These are phyloP conservation scores for Scheffersomyces coipomensis DNA, from an alignment of 805 yeast genomes.

Conservation along the genomic window DNA sequence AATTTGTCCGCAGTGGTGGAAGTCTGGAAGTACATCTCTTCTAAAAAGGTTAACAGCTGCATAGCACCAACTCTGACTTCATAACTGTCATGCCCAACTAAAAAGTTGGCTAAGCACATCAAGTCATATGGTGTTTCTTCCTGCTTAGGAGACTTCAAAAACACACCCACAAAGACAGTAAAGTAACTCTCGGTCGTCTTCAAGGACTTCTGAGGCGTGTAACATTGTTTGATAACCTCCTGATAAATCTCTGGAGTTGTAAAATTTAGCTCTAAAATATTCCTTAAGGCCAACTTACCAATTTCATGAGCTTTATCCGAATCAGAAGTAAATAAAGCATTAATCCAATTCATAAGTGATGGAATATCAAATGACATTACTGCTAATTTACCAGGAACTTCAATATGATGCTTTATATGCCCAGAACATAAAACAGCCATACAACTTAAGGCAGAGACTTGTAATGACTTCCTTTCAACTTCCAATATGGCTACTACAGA, in stretches of 20 bases:
- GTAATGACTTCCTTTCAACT: constrained; percentile 69
- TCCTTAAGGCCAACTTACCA: constrained; percentile 71
- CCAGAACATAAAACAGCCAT: constrained; percentile 84
- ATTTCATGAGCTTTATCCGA: constrained; percentile 56
- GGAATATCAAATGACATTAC: constrained; percentile 69
- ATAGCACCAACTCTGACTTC: constrained; percentile 74
- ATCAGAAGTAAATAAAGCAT: constrained; percentile 59
- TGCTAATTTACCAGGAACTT: constrained; percentile 47
- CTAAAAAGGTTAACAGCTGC: constrained; percentile 64
- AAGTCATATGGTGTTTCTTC: constrained; percentile 60
- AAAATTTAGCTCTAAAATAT: constrained; percentile 61
- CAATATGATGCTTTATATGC: constrained; percentile 52
- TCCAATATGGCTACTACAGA: constrained; percentile 76
- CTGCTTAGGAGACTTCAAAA: constrained; percentile 46
- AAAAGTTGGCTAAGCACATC: constrained; percentile 72
- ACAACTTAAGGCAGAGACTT: constrained; percentile 70
- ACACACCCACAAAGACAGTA: constrained; percentile 63
- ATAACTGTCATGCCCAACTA: constrained; percentile 70
- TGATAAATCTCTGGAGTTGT: constrained; percentile 49
- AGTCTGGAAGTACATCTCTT: constrained; percentile 44
- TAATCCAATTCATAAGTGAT: constrained; percentile 77
- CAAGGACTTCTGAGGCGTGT: constrained; percentile 48
- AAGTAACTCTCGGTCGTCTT: constrained; percentile 68
- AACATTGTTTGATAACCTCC: constrained; percentile 72
- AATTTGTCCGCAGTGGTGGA: constrained; percentile 52